Evolutionary conservation across 257 asterid species (phyloP), one percentile per base, ranked within the genome.

Genomic region (Gentiana dahurica): DNA sequence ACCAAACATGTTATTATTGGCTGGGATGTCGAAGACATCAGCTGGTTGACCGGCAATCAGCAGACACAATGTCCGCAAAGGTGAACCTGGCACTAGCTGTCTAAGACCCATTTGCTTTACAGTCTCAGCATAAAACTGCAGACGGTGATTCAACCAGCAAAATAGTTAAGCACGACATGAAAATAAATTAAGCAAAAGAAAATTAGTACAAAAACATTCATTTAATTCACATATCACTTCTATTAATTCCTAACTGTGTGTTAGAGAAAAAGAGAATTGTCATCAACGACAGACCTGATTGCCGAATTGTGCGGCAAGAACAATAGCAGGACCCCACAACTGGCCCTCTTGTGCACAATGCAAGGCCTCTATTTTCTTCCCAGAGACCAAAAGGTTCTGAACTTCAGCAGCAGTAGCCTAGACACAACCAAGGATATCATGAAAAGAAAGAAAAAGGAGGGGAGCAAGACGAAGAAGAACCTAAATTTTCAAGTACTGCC

Each of bases 261-360:
- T 8, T 36, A 33, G 32, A 3, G 24, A 12, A 4, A 63, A 43
- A 44, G 49, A 34, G 24, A 59, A 13, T 15, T 63, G 45, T 15
- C 58, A 46, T 32, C 34, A 63, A 24, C 55, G 52, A 58, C 58
- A 54, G 58, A 69, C 98, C 82, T 88, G 95, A 68, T 85, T 86
- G 36, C 95, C 95, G 64, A 92, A 93, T 70, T 80, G 98, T 51
- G 97, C 98, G 67, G 97, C 97, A 66, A 92, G 97, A 69, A 85
- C 84, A 71, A 92, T 89, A 62, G 98, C 97, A 65, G 92, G 97
- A 44, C 97, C 95, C 98, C 98, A 92, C 76, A 92, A 64, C 65
- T 85, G 97, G 65, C 98, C 97, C 79, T 85, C 94, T 70, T 85
- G 97, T 58, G 98, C 98, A 81, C 82, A 68, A 57, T 79, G 85